phyloP scores from a whole-genome alignment of 495 filamentous ascomycete species.

The Podospora australis region DNA sequence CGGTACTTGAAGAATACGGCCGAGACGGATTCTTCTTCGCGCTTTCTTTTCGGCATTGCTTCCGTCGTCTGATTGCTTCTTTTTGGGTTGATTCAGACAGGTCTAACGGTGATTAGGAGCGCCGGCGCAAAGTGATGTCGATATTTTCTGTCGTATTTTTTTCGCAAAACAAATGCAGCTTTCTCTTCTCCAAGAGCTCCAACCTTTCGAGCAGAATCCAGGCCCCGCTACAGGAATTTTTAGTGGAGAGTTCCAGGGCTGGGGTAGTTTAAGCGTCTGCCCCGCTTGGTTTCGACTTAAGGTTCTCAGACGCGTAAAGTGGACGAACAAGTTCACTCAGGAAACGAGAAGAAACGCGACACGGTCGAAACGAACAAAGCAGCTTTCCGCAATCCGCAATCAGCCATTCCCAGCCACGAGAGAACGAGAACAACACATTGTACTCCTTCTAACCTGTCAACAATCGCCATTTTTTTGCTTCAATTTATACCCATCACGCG shows the following conservation, averaged over 20 bases:
- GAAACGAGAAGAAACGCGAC: slow-evolving; percentile 8
- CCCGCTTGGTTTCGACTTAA: background rate
- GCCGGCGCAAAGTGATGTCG: background rate
- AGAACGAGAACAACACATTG: background rate
- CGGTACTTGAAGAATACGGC: slow-evolving; percentile 53
- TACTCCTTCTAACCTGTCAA: background rate
- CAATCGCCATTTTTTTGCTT: background rate
- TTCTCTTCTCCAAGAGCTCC: background rate
- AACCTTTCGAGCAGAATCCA: background rate
- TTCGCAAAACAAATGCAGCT: no score
- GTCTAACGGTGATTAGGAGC: background rate
- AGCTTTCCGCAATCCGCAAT: background rate
- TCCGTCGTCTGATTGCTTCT: background rate
- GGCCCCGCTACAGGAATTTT: slow-evolving; percentile 2
- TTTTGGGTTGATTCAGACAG: background rate
- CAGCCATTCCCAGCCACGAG: slow-evolving; percentile 6
- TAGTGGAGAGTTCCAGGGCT: slow-evolving; percentile 1
- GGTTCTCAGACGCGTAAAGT: slow-evolving; percentile 13
- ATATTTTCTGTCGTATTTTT: background rate
- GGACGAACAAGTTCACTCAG: slow-evolving; percentile 7
- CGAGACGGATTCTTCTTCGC: slow-evolving; percentile 34
- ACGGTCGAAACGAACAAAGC: background rate
- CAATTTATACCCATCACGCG: no score
- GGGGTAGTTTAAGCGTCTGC: background rate
- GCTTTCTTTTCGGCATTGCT: slow-evolving; percentile 43